Evolutionary conservation across 805 yeast genomes (phyloP).

Genomic region (Deakozyma indianensis): DNA sequence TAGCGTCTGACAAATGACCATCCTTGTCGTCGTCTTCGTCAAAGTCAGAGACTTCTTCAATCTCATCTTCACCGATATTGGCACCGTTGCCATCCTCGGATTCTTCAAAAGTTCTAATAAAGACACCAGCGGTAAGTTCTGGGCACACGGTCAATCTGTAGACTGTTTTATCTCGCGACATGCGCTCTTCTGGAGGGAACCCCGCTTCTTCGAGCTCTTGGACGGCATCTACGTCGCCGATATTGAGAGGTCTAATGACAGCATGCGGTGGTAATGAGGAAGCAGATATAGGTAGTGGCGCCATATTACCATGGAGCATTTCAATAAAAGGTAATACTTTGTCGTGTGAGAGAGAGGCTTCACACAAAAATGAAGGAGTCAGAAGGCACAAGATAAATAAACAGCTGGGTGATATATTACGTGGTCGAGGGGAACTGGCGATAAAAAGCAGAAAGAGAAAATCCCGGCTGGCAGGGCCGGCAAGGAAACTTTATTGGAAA

Average conservation of each 20-base stretch:
- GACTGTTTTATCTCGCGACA: slow-evolving; percentile 42
- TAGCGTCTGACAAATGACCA: neutral
- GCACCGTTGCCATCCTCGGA: slow-evolving; percentile 10
- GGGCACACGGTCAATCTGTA: slow-evolving; percentile 77
- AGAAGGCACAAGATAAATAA: too few species aligned
- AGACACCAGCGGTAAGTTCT: slow-evolving; percentile 79
- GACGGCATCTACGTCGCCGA: slow-evolving; percentile 56
- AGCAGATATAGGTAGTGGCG: slow-evolving; percentile 10
- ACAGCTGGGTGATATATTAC: too few species aligned
- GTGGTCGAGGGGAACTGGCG: too few species aligned
- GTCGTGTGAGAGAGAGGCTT: too few species aligned
- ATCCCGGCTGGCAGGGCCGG: too few species aligned
- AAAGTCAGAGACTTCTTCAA: slow-evolving; percentile 14
- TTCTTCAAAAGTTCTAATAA: slow-evolving; percentile 48
- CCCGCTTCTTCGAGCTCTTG: slow-evolving; percentile 49
- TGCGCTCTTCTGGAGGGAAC: slow-evolving; percentile 58
- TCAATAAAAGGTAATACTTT: too few species aligned
- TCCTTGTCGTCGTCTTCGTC: slow-evolving; percentile 16
- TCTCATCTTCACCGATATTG: slow-evolving; percentile 17
- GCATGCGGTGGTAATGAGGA: slow-evolving; percentile 35
- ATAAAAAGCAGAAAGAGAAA: too few species aligned
- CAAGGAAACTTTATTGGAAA: too few species aligned
- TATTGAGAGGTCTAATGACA: slow-evolving; percentile 62
- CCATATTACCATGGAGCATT: too few species aligned
- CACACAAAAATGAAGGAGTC: too few species aligned